Percentiles rank a stretch among this genome's conserved stretches.
Conservation (phyloP, 2,329 filamentous ascomycete genomes). For the Ophiostoma pallidulum region DNA sequence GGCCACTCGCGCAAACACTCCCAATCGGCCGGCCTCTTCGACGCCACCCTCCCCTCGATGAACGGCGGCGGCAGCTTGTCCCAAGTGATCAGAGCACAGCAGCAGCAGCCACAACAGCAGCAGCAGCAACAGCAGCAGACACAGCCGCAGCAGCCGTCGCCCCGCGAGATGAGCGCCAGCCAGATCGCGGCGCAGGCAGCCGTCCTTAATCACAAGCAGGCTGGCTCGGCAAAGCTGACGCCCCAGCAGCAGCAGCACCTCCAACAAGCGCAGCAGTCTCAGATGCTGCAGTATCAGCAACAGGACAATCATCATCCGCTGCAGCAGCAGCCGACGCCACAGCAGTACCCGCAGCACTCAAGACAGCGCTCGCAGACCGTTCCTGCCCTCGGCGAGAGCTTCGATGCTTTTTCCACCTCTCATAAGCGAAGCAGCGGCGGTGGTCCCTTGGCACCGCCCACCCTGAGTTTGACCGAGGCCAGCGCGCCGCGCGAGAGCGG, state of each 20-base stretch:
- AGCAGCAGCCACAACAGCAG: constrained; percentile 14
- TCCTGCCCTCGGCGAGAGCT: constrained; percentile 43
- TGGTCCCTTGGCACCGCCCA: constrained; percentile 49
- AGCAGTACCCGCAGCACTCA: constrained; percentile 29
- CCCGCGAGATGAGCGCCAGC: constrained; percentile 48
- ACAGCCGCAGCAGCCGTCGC: constrained; percentile 17
- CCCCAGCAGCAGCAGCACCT: constrained; percentile 33
- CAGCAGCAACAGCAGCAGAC: background rate
- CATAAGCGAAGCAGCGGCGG: constrained; percentile 38
- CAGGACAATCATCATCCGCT: constrained; percentile 29
- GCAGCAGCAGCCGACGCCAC: constrained; percentile 28
- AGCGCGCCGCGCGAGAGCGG: constrained; percentile 49
- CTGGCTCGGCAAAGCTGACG: constrained; percentile 8
- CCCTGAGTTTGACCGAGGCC: constrained; percentile 55
- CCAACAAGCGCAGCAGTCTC: constrained; percentile 38
- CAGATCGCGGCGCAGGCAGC: constrained; percentile 74
- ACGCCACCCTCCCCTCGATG: constrained; percentile 59
- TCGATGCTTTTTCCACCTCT: constrained; percentile 26
- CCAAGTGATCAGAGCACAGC: constrained; percentile 35
- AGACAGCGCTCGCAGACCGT: constrained; percentile 68
- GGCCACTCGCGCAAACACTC: constrained; percentile 56
- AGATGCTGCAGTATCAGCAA: constrained; percentile 44
- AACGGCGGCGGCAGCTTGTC: constrained; percentile 43
- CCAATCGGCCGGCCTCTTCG: constrained; percentile 66
- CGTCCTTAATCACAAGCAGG: constrained; percentile 53